A percentile compares a stretch with the other conserved stretches of the same genome.
These are phyloP conservation scores for Neckera pumila DNA, from an alignment of 225 moss, liverwort and hornwort species.

Conservation along the genomic window DNA sequence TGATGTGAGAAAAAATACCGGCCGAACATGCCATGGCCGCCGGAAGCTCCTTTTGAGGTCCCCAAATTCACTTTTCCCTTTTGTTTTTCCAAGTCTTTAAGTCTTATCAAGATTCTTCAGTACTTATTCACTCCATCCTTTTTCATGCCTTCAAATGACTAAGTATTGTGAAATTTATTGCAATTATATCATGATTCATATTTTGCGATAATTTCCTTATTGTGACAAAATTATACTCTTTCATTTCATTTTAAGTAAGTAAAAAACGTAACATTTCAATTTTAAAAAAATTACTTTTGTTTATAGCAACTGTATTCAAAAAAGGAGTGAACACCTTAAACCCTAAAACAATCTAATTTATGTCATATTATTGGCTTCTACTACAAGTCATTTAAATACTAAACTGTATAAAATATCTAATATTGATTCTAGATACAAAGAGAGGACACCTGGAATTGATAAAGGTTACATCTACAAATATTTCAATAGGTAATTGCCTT, in stretches of 20 bases:
- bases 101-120: not conserved
- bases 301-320: fast-evolving
- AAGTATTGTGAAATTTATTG: not conserved
- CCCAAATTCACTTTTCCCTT: not conserved
- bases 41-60: not conserved
- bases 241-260: not conserved
- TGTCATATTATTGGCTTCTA: not conserved
- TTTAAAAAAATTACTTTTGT: not conserved
- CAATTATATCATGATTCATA: not conserved
- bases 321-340: not conserved
- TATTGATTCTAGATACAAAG: not conserved
- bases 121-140: fast-evolving
- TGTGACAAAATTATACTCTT: not conserved
- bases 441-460: not conserved
- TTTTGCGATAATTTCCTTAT: not conserved
- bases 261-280: fast-evolving
- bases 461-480: not conserved
- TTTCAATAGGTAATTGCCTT: too few species aligned
- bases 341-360: not conserved
- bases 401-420: not conserved
- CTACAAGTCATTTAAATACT: not conserved
- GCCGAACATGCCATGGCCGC: not conserved
- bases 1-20: not conserved
- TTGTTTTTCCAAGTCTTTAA: too few species aligned
- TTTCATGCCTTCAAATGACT: fast-evolving